Base-by-base conservation (phyloP, 1,139 yeast species). In the Zygosaccharomyces sapae region DNA sequence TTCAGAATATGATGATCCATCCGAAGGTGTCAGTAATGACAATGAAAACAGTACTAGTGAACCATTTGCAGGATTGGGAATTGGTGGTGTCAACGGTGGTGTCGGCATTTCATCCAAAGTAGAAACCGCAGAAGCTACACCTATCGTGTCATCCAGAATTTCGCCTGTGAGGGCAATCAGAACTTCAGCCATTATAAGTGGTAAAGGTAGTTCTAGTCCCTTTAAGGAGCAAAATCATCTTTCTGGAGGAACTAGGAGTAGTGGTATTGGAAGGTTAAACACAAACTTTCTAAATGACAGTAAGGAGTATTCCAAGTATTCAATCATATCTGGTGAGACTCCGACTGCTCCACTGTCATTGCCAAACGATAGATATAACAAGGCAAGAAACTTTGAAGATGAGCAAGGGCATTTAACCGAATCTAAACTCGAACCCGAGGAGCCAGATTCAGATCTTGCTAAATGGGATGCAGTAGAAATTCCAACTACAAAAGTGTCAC, bases 121-220 rank as follows among this genome's bases (percentile, higher is more conserved):
- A 6, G 41, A 42, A 29, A 43, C 45, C 10, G 44, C 46, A 4
- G 35, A 31, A 27, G 39, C 46, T 5, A 38, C 45, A n/a, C 36
- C 38, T 16, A 33, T 43, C 12, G 7, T 30, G n/a, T 38, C 47
- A 4, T 29, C 46, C 8, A 50, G 34, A 38, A 37, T 52, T 9
- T 53, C 57, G 0, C 56, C 58, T 7, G 47, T 43, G 5, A 50
- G 47, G 31, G 57, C 58, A 2, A 54, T 56, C 4, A 47, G 58
- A 33, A 49, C 56, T 2, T 56, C 60, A 10, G 51, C 47, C 39
- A 40, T 51, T 20, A 33, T 54, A 19, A 47, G 43, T 18, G 49
- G 46, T 34, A 43, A 39, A 22, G 40, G 40, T 3, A 37, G 24
- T 37, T 24, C 18, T 16, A 37, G 31, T 6, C 31, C 31, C 3